These are phyloP conservation scores for Kodamaea hsintzibuensis DNA, from an alignment of 805 yeast genomes.

Conservation along the genomic window DNA sequence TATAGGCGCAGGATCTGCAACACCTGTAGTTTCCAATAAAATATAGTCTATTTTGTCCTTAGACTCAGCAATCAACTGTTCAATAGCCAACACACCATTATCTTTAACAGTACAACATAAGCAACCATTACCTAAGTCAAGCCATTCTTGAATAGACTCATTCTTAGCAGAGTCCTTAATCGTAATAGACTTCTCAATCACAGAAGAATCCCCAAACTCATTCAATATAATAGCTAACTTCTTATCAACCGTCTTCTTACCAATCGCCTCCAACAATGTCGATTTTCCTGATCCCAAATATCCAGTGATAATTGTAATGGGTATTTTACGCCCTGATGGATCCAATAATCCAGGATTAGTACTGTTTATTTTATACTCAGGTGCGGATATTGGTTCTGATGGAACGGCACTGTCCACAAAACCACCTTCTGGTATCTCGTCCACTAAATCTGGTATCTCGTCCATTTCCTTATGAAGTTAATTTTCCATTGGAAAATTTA, in stretches of 20 bases:
- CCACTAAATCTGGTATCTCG: conserved; percentile 8
- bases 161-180: conserved; percentile 52
- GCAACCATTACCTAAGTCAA: conserved; percentile 95
- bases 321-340: conserved; percentile 52
- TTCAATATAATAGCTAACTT: conserved; percentile 87
- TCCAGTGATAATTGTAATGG: conserved; percentile 92
- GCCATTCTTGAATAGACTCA: conserved; percentile 81
- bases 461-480: conserved; percentile 1
- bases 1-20: conserved; percentile 97
- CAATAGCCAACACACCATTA: conserved; percentile 92
- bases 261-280: conserved; percentile 75
- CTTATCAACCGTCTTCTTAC: conserved; percentile 59
- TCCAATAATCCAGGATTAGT: conserved; percentile 3
- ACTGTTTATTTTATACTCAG: conserved; percentile 6
- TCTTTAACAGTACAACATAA: conserved; percentile 95
- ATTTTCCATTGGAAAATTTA: background rate
- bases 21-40: conserved; percentile 90
- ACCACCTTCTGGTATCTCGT: background rate
- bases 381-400: background rate
- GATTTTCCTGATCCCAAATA: conserved; percentile 94
- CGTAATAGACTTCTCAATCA: conserved; percentile 83
- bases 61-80: conserved; percentile 71
- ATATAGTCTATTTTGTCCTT: conserved; percentile 83
- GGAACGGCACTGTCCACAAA: background rate
- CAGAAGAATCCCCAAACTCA: conserved; percentile 89